phyloP scores from a whole-genome alignment of 2,329 filamentous ascomycete species.

The Tolypocladium tropicale region DNA sequence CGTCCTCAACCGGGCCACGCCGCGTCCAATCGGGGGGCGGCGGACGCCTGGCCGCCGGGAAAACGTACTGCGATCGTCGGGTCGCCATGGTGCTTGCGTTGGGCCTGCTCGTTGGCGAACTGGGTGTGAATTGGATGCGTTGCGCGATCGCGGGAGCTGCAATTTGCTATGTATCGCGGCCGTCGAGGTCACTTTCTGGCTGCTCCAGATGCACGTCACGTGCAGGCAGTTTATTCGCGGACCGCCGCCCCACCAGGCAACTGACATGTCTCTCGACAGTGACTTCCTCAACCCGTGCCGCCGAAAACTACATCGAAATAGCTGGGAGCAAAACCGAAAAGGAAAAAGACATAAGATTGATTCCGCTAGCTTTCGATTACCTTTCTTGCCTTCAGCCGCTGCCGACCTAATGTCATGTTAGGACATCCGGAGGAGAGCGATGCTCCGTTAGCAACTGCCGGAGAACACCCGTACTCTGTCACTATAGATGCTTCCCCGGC shows the following conservation, averaged over 20 bases:
- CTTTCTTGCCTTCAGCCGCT: too few species aligned
- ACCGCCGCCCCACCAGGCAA: not conserved
- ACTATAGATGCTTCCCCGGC: too few species aligned
- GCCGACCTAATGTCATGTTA: too few species aligned
- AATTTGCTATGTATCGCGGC: not conserved
- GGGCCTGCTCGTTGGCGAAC: conserved; percentile 12
- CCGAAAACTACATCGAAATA: too few species aligned
- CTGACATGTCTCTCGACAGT: not conserved
- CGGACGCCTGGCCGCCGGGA: not conserved
- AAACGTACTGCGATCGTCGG: conserved; percentile 31
- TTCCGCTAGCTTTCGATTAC: too few species aligned
- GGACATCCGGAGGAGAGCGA: too few species aligned
- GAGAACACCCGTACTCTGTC: too few species aligned
- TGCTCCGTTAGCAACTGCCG: too few species aligned
- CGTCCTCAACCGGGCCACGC: not conserved
- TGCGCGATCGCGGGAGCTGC: not conserved
- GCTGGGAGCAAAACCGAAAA: too few species aligned
- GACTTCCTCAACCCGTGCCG: too few species aligned
- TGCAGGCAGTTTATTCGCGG: not conserved
- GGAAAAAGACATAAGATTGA: too few species aligned
- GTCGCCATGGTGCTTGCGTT: conserved; percentile 27
- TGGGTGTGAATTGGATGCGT: not conserved
- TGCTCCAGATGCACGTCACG: not conserved
- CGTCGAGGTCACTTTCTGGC: not conserved
- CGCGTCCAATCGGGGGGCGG: not conserved